These are phyloP conservation scores for Alternaria arborescens DNA, from an alignment of 2,329 filamentous ascomycete genomes.

Conservation along the genomic window DNA sequence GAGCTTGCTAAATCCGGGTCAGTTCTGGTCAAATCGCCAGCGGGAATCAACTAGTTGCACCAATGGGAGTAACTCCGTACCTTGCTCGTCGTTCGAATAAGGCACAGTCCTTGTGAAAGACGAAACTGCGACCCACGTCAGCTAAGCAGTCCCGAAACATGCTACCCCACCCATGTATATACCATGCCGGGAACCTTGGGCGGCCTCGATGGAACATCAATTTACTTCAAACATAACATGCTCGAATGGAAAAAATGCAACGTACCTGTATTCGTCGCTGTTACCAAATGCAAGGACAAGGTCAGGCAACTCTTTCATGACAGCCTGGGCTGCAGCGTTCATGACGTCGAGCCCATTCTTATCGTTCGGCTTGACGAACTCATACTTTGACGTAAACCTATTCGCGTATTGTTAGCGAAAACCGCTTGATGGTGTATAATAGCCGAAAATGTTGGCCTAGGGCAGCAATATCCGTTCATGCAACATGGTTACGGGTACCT, in stretches of 20 bases:
- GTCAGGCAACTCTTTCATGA: conserved; percentile 84
- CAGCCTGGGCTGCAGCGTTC: conserved; percentile 88
- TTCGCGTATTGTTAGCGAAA: conserved; percentile 10
- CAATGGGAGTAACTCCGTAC: conserved; percentile 53
- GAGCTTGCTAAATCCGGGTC: conserved; percentile 72
- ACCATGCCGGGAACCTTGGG: conserved; percentile 1
- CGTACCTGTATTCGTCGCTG: conserved; percentile 88
- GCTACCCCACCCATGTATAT: conserved; percentile 12
- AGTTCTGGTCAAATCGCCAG: conserved; percentile 14
- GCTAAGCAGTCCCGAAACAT: conserved; percentile 30
- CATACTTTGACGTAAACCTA: conserved; percentile 83
- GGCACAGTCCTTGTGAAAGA: conserved; percentile 82
- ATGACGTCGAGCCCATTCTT: conserved; percentile 86
- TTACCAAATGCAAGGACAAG: conserved; percentile 89
- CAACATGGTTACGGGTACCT: conserved; percentile 27
- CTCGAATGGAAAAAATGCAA: conserved; percentile 12
- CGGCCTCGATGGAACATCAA: conserved; percentile 12
- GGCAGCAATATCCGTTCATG: conserved; percentile 17
- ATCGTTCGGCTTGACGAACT: conserved; percentile 93
- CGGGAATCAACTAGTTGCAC: conserved; percentile 9
- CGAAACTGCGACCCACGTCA: conserved; percentile 70
- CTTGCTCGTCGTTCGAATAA: conserved; percentile 87
- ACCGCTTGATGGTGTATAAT: conserved; percentile 1
- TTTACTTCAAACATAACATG: conserved; percentile 25
- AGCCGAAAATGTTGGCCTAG: conserved; percentile 14